Base-by-base conservation (phyloP, 2,329 filamentous ascomycete species). In the Paracorniculantispora psalliotae region DNA sequence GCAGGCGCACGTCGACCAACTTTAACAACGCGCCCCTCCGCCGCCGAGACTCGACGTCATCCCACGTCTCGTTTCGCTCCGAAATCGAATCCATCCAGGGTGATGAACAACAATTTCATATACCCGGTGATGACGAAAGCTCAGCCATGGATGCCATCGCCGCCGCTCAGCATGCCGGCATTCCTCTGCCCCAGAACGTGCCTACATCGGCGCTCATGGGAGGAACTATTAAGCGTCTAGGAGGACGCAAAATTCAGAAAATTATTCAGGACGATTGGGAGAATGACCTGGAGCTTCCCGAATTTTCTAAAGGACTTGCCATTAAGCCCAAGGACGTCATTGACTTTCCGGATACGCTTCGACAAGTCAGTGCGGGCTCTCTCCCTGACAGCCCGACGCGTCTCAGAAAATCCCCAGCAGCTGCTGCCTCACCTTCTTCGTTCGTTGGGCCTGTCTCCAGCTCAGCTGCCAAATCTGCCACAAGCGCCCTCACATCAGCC, bases 211-310 rank as follows among this genome's bases (percentile, higher is more conserved):
- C 94, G 30, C 79, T 99, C 44, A 84, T 94, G 71, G 93, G 93
- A 56, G 94, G 94, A 55, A 93, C 92, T 10, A 97, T 97, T 69
- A 96, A 96, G 76, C 83, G 92, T 65, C 80, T 97, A 35, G 92
- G 92, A 52, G 86, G 85, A 61, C 83, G 85, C 65, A 91, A 88
- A 67, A 80, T 89, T 21, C 87, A 86, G 67, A 88, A 84, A 68
- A 85, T 87, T 43, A 84, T 90, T 61, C 85, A 90, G 63, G 89
- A 92, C 66, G 90, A 93, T 70, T 93, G 90, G 87, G 87, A 85
- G 62, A 88, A 92, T 65, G 90, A 93, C 66, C 73, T 93, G 51
- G 88, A 90, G 66, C 72, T 92, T 17, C 86, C 88, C 3, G 80
- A 81, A 41, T 70, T 77, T 2, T 80, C 81, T 30, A 80, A 84